Evolutionary conservation across 805 yeast genomes (phyloP).

Genomic region (Wickerhamiella vanderwaltii): DNA sequence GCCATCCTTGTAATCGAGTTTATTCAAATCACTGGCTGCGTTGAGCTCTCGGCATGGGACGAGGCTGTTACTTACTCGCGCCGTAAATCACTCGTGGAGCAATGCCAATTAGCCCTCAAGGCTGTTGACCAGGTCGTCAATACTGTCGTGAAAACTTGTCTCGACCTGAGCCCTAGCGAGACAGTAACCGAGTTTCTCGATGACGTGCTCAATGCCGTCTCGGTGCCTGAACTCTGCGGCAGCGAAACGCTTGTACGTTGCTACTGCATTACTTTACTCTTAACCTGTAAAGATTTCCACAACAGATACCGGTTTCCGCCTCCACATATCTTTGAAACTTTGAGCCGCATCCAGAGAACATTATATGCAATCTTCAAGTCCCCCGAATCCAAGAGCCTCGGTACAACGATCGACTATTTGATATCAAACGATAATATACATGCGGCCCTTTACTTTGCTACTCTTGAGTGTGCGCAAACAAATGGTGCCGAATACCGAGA

Average conservation of each 20-base stretch:
- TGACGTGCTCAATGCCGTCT: slow-evolving; percentile 9
- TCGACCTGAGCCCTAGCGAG: neutral
- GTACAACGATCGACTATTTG: slow-evolving; percentile 9
- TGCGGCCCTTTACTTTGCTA: slow-evolving; percentile 9
- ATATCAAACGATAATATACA: neutral
- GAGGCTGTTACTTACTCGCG: slow-evolving; percentile 9
- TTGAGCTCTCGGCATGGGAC: slow-evolving; percentile 2
- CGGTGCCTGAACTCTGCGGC: slow-evolving; percentile 11
- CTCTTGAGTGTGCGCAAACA: neutral
- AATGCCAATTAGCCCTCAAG: neutral
- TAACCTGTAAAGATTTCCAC: neutral
- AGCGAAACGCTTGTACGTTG: slow-evolving; percentile 11
- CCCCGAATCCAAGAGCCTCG: neutral
- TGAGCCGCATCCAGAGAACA: slow-evolving; percentile 7
- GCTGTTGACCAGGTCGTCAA: neutral
- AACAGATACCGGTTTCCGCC: slow-evolving; percentile 5
- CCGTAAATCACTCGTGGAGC: neutral
- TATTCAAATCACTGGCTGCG: slow-evolving; percentile 8
- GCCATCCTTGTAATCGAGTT: neutral
- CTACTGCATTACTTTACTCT: slow-evolving; percentile 2
- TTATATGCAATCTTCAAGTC: slow-evolving; percentile 1
- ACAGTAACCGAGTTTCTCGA: slow-evolving; percentile 4
- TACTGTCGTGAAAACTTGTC: neutral
- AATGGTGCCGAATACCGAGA: slow-evolving; percentile 3
- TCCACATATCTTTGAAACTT: slow-evolving; percentile 6